phyloP scores from a whole-genome alignment of 345 rosid genomes.

The Euclidium syriacum region DNA sequence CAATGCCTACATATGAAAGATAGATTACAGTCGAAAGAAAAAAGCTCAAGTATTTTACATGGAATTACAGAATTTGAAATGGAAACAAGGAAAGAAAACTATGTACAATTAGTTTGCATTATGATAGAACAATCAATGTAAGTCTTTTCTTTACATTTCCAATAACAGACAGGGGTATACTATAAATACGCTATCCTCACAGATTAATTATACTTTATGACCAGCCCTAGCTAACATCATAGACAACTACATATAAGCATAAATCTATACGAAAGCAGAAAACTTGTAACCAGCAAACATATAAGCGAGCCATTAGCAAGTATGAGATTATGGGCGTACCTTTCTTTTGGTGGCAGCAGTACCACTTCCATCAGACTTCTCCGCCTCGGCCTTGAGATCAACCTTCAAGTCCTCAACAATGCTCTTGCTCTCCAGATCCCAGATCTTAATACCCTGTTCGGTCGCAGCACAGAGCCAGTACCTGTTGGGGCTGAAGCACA shows the following conservation, averaged over 20 bases:
- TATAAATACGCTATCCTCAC: background rate
- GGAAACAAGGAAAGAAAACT: background rate
- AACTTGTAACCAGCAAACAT: background rate
- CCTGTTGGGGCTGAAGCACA: conserved; percentile 97
- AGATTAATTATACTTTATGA: background rate
- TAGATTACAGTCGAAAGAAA: background rate
- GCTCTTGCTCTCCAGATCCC: conserved; percentile 98
- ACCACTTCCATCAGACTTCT: conserved; percentile 56
- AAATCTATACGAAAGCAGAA: conserved; percentile 12
- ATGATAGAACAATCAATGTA: background rate
- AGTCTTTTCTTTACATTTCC: background rate
- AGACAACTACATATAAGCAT: background rate
- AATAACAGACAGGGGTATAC: background rate
- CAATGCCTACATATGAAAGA: background rate
- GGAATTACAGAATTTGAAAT: background rate
- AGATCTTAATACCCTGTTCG: conserved; percentile 86
- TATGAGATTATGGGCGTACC: conserved; percentile 29
- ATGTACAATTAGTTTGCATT: background rate
- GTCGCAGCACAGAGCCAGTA: conserved; percentile 99
- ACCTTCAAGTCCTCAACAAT: conserved; percentile 96
- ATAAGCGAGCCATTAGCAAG: background rate
- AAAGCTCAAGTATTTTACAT: background rate
- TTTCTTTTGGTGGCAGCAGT: conserved; percentile 40
- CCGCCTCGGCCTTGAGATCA: conserved; percentile 93
- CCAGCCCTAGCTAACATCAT: background rate